These are phyloP conservation scores for Huntiella decipiens DNA, from an alignment of 2,329 filamentous ascomycete species.

Conservation along the genomic window DNA sequence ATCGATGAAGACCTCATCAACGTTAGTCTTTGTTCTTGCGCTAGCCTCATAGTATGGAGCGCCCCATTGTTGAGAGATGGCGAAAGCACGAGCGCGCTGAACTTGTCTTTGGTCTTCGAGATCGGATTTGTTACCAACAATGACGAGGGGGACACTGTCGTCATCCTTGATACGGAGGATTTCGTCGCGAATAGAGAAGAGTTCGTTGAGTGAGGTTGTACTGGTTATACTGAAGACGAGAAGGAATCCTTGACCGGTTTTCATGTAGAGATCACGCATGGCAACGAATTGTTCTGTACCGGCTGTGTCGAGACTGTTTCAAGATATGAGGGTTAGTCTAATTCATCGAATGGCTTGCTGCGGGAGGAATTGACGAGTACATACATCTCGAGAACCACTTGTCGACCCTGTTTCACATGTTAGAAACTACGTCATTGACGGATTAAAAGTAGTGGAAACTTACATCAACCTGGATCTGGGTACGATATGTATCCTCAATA, in stretches of 20 bases:
- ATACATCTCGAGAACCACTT: constrained; percentile 80
- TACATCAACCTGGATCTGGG: constrained; percentile 66
- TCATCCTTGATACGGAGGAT: constrained; percentile 85
- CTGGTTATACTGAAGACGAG: constrained; percentile 87
- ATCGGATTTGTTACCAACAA: constrained; percentile 84
- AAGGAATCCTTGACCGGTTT: constrained; percentile 77
- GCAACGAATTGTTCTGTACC: constrained; percentile 75
- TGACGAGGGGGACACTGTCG: constrained; percentile 67
- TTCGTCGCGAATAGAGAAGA: constrained; percentile 66
- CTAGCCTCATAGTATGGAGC: constrained; percentile 85
- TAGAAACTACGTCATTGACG: constrained; percentile 9
- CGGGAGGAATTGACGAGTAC: constrained; percentile 15
- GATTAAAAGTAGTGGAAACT: constrained; percentile 21
- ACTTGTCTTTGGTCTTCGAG: constrained; percentile 71
- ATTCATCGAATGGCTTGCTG: background rate
- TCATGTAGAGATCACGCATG: constrained; percentile 77
- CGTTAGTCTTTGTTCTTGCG: constrained; percentile 64
- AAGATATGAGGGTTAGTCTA: background rate
- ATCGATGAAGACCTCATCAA: constrained; percentile 77
- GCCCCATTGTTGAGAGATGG: constrained; percentile 71
- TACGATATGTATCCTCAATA: constrained; percentile 60
- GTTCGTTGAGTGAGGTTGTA: constrained; percentile 61
- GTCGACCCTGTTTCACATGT: constrained; percentile 43
- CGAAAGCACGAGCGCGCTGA: constrained; percentile 59
- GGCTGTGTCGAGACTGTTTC: constrained; percentile 58